Evolutionary conservation across 2,329 filamentous ascomycete species (phyloP).

Genomic region (Fusarium sublunatum): DNA sequence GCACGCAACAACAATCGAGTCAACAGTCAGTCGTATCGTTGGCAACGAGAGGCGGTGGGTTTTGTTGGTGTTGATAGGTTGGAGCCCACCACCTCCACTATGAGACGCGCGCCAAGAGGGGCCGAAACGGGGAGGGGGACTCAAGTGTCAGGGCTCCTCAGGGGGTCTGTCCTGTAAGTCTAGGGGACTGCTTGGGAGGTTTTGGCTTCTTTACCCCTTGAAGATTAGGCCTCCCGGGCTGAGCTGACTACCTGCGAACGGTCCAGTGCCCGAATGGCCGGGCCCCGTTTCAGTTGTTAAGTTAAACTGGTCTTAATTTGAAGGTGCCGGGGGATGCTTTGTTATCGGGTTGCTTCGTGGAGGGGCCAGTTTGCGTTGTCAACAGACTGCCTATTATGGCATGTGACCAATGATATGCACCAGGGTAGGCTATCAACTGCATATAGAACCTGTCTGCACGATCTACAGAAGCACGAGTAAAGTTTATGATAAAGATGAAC

Average conservation of each 20-base stretch:
- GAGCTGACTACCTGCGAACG: not conserved
- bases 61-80: conserved; percentile 44
- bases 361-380: conserved; percentile 13
- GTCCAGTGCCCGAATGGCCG: not conserved
- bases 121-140: conserved; percentile 26
- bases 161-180: conserved; percentile 24
- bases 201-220: conserved; percentile 17
- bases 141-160: conserved; percentile 11
- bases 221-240: conserved; percentile 12
- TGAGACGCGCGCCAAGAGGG: conserved; percentile 36
- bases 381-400: conserved; percentile 32
- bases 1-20: conserved; percentile 36
- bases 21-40: conserved; percentile 27
- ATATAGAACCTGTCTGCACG: no score
- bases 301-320: conserved; percentile 19
- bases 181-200: conserved; percentile 31
- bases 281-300: conserved; percentile 12
- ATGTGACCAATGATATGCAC: not conserved
- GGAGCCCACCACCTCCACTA: conserved; percentile 5
- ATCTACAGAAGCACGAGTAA: no score
- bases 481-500: no score
- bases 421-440: no score
- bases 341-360: conserved; percentile 20
- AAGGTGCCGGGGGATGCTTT: conserved; percentile 10
- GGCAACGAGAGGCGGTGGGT: conserved; percentile 42